These are phyloP conservation scores for Solanum virginianum DNA, from an alignment of 257 asterid genomes.

Conservation along the genomic window DNA sequence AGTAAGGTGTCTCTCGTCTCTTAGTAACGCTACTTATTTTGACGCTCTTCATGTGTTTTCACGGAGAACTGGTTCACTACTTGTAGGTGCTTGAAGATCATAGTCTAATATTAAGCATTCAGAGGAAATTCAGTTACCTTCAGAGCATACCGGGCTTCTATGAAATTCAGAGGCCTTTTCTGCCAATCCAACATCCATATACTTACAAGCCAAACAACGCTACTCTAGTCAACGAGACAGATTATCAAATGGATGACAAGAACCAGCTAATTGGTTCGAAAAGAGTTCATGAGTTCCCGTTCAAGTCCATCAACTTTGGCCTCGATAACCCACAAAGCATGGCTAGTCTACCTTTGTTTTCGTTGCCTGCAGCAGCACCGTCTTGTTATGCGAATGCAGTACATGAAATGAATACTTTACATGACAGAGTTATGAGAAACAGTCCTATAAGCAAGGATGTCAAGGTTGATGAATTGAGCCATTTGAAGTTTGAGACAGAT, in stretches of 20 bases:
- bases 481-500: conserved; percentile 28
- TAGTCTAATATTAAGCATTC: conserved; percentile 48
- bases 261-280: conserved; percentile 25
- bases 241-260: conserved; percentile 11
- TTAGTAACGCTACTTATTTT: not conserved
- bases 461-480: conserved; percentile 5
- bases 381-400: conserved; percentile 15
- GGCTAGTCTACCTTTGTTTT: conserved; percentile 28
- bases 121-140: conserved; percentile 60
- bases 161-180: conserved; percentile 43
- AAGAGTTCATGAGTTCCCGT: conserved; percentile 25
- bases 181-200: conserved; percentile 20
- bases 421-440: conserved; percentile 1
- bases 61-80: not conserved
- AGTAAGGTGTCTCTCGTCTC: conserved; percentile 26
- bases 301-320: conserved; percentile 42
- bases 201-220: conserved; percentile 11
- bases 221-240: conserved; percentile 10
- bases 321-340: conserved; percentile 29
- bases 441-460: not conserved
- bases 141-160: conserved; percentile 60
- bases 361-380: conserved; percentile 23
- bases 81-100: conserved; percentile 55
- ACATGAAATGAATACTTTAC: conserved; percentile 6
- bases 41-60: not conserved